Base-by-base conservation (phyloP, 176 grass and related monocot species). In the Zoysia pacifica region DNA sequence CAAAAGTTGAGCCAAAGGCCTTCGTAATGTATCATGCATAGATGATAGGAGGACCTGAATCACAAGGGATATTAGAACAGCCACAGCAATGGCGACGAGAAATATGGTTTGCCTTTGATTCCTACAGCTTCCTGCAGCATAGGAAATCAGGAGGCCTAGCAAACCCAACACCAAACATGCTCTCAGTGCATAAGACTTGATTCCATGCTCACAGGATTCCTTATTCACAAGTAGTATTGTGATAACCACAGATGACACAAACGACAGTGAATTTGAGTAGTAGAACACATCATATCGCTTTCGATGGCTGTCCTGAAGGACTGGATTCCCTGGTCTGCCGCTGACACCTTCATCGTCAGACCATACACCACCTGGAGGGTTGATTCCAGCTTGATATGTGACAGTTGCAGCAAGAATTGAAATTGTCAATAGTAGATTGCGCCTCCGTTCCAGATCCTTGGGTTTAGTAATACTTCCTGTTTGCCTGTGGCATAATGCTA, bases 291-390 rank as follows among this genome's bases (percentile, higher is more conserved):
- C 42, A 59, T 87, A 87, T 10, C 49, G 48, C 9, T 40, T 28
- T 16, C 0, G 56, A 71, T 82, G 73, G 58, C 4, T 87, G 7
- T 82, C 79, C 74, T 82, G 79, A 72, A 87, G 79, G 35, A 82
- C 10, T 71, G 85, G 67, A 59, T 82, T n/a, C 9, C 79, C 85
- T 72, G 83, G 66, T 52, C 0, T 82, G 16, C 78, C 72, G 64
- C 0, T 48, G 15, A 36, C 56, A 45, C 3, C 46, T 28, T 58
- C 39, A 4, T 72, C 72, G 64, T 82, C 85, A 64, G 85, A 67
- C 85, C 78, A 87, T 47, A 76, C 66, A 20, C 78, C 65, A 4
- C 85, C 85, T 71, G 85, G 85, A 56, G 78, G 85, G 65, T 76
- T 81, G 1, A 87, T 58, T 2, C 78, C 78, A 12, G 85, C 72